A percentile compares a stretch with the other conserved stretches of the same genome.
Evolutionary conservation across 352 stramenopile genomes (phyloP).

Genomic region (Globisporangium polare): DNA sequence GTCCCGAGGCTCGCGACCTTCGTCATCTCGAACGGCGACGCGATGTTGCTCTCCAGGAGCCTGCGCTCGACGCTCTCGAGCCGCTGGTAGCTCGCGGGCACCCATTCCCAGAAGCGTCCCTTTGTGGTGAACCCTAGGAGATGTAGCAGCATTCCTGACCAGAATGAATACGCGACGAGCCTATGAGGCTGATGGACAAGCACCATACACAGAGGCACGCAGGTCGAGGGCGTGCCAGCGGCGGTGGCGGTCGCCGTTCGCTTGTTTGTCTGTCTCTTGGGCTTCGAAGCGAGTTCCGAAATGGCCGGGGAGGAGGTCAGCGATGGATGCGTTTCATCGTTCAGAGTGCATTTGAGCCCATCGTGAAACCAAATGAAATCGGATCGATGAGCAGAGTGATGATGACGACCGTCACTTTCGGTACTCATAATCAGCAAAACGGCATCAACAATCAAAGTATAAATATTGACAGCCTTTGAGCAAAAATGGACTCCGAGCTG

Average conservation of each 20-base stretch:
- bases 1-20: conserved; percentile 78
- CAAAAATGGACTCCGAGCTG: too few species aligned
- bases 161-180: conserved; percentile 14
- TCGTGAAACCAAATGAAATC: background rate
- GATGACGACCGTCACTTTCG: background rate
- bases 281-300: too few species aligned
- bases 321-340: too few species aligned
- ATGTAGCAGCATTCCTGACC: too few species aligned
- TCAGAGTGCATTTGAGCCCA: too few species aligned
- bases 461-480: too few species aligned
- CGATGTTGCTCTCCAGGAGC: conserved; percentile 48
- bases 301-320: too few species aligned
- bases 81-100: conserved; percentile 61
- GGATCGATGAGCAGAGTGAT: background rate
- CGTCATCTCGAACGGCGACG: conserved; percentile 63
- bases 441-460: background rate
- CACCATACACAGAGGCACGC: background rate
- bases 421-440: background rate
- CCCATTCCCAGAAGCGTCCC: conserved; percentile 64
- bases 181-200: too few species aligned
- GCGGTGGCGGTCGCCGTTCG: conserved; percentile 20
- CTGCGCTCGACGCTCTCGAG: conserved; percentile 60
- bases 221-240: conserved; percentile 15
- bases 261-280: too few species aligned
- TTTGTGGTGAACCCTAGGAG: conserved; percentile 55